Base-by-base conservation (phyloP, 345 rosid species). In the Geranium brycei region DNA sequence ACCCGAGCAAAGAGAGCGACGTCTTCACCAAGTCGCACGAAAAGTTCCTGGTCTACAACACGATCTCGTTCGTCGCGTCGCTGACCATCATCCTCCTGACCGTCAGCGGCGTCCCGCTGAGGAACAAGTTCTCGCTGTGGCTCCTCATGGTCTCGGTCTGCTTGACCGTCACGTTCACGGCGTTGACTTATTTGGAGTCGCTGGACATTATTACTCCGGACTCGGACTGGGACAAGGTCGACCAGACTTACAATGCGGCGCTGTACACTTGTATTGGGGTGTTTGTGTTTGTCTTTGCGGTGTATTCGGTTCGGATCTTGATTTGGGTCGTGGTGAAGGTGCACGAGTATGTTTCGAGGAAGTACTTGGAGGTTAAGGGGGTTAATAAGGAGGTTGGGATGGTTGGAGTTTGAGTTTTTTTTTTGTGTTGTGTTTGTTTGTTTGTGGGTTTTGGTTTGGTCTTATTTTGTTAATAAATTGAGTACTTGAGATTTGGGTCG, bases 81-180 rank as follows among this genome's bases (percentile, higher is more conserved):
- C 58, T 63, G 7, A 16, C 30, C 3, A 57, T 63, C 17, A 51
- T 63, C 38, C n/a, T 51, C 31, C 8, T 63, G 17, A 14, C 55
- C 1, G 19, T 63, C 5, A 51, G 66, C 30, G 66, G 66, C 23
- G 51, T 63, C 10, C 66, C 66, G 19, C 58, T 63, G 5, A 6
- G 31, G 8, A 63, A 41, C 31, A 63, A 51, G 8, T 8, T 63
- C 3, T 23, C 8, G 5, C 23, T 16, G 10, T 63, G 66, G 66
- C 16, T 40, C 28, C n/a, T 63, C 15, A 63, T 57, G 7, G 35
- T 19, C 1, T 55, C 58, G 4, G 19, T 63, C 31, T 32, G 58
- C 53, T 3, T 32, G 6, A 63, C 65, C 6, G 14, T 63, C 1
- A 5, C 17, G 10, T 63, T 41, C 19, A 19, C 17, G 35, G 65